These are phyloP conservation scores for Galeopsis tetrahit DNA, from an alignment of 257 asterid genomes.

Conservation along the genomic window DNA sequence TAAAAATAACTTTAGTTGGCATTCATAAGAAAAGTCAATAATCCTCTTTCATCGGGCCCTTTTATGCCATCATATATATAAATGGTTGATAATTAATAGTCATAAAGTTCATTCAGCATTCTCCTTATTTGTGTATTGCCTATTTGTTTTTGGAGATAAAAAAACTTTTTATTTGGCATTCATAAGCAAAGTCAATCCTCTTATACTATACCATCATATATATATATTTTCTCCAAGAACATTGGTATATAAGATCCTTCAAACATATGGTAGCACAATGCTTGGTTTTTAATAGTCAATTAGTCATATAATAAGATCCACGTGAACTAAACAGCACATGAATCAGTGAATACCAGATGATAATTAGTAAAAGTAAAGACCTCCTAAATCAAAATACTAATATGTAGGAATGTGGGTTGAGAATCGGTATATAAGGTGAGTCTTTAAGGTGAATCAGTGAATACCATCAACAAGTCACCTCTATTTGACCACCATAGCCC, in stretches of 20 bases:
- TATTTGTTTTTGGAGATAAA: background rate
- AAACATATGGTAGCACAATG: background rate
- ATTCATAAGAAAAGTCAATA: too few relatives aligned
- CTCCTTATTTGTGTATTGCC: background rate
- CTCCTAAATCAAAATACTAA: background rate
- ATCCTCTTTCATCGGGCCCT: too few relatives aligned
- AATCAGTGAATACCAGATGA: background rate
- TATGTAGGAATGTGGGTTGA: background rate
- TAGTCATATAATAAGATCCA: background rate
- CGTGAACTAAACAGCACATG: background rate
- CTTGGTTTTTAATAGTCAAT: background rate
- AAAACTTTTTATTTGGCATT: background rate
- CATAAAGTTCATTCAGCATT: slow-evolving; percentile 10
- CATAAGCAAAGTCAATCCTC: too few relatives aligned
- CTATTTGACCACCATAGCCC: slow-evolving; percentile 6
- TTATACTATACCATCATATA: too few relatives aligned
- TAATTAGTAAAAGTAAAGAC: background rate
- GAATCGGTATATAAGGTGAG: background rate
- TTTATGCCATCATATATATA: too few relatives aligned
- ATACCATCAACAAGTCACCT: background rate
- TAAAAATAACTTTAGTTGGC: background rate
- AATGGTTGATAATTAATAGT: background rate
- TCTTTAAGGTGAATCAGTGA: background rate
- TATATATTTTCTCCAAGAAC: background rate
- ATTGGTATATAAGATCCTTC: background rate